These are phyloP conservation scores for Plasmopara muralis DNA, from an alignment of 352 stramenopile genomes.

Conservation along the genomic window DNA sequence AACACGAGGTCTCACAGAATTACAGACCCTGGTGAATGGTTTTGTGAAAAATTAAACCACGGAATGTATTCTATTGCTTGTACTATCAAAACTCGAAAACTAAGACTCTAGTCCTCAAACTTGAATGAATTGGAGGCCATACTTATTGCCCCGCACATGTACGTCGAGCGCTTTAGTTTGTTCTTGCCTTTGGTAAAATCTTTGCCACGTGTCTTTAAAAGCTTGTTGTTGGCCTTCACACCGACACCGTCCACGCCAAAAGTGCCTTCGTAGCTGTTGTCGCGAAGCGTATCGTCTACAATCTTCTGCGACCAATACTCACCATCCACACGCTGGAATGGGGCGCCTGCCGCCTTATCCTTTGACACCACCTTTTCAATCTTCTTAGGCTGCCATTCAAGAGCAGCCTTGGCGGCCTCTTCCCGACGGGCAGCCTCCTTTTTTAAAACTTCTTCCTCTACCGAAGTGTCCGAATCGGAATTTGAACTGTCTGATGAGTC, in stretches of 20 bases:
- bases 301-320: constrained; percentile 92
- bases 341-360: constrained; percentile 85
- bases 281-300: constrained; percentile 89
- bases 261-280: constrained; percentile 98
- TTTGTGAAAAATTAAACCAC: constrained; percentile 4
- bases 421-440: constrained; percentile 69
- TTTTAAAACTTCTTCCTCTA: constrained; percentile 55
- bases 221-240: constrained; percentile 95
- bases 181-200: constrained; percentile 99
- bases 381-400: constrained; percentile 90
- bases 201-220: constrained; percentile 97
- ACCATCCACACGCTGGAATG: constrained; percentile 97
- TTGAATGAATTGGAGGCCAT: constrained; percentile 93
- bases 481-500: constrained; percentile 14
- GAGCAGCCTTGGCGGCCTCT: constrained; percentile 81
- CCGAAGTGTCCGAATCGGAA: constrained; percentile 49
- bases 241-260: constrained; percentile 96
- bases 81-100: constrained; percentile 24
- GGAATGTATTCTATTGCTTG: constrained; percentile 37
- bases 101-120: constrained; percentile 53
- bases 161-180: constrained; percentile 98
- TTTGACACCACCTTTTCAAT: constrained; percentile 47
- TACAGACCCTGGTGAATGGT: constrained; percentile 29
- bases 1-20: constrained; percentile 29
- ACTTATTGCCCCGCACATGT: constrained; percentile 92